Conservation (phyloP, 768 basidiomycete genomes). For the Gloeopeniophorella convolvens region DNA sequence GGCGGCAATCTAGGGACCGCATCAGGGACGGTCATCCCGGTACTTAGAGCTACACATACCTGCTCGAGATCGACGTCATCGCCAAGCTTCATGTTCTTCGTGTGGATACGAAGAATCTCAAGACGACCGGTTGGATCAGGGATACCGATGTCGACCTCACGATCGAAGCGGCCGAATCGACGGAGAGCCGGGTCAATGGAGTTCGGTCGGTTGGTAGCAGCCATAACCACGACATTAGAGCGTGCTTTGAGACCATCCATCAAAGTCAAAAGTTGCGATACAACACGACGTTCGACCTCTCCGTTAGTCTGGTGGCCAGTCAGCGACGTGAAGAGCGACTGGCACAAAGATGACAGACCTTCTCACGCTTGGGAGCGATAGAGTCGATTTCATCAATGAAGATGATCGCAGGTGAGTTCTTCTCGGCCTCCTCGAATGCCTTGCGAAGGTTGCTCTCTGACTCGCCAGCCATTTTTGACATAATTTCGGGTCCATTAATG, state of each 20-base stretch:
- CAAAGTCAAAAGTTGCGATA: slow-evolving; percentile 95
- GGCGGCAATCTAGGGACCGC: slow-evolving; percentile 74
- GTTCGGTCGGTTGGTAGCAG: slow-evolving; percentile 97
- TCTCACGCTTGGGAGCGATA: slow-evolving; percentile 99
- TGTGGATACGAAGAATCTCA: slow-evolving; percentile 98
- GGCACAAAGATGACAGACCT: slow-evolving; percentile 49
- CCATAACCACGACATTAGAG: slow-evolving; percentile 99
- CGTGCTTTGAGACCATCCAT: slow-evolving; percentile 99
- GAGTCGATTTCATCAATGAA: slow-evolving; percentile 99
- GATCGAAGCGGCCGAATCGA: slow-evolving; percentile 98
- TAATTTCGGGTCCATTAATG: slow-evolving; percentile 99
- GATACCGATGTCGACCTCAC: slow-evolving; percentile 98
- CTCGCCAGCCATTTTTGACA: slow-evolving; percentile 99
- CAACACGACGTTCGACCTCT: slow-evolving; percentile 98
- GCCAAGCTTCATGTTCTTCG: slow-evolving; percentile 98
- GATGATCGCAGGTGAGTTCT: slow-evolving; percentile 99
- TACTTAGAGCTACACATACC: slow-evolving; percentile 33
- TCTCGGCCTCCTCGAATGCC: slow-evolving; percentile 99
- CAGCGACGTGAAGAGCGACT: background rate
- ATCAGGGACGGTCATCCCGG: slow-evolving; percentile 18
- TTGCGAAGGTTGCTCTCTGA: slow-evolving; percentile 95
- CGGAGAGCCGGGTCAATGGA: slow-evolving; percentile 98
- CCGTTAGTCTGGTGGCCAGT: slow-evolving; percentile 74
- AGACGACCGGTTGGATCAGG: slow-evolving; percentile 98
- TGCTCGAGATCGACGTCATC: slow-evolving; percentile 98